Base-by-base conservation (phyloP, 768 basidiomycete species). In the Mycena latifolia region DNA sequence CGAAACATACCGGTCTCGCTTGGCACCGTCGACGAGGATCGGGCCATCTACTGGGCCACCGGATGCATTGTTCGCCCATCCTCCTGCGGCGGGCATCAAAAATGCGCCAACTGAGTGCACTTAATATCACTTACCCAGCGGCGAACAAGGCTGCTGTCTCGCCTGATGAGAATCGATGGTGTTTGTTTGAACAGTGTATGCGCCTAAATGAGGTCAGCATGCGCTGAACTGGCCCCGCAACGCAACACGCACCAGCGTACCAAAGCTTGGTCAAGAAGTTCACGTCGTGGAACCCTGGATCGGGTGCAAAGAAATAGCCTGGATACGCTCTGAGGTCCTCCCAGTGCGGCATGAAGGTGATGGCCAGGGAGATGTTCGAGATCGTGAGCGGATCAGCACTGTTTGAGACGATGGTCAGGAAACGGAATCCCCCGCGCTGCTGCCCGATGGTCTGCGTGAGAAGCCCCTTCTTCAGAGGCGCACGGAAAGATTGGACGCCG, bases 1-100 rank as follows among this genome's bases (percentile, higher is more conserved):
- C 14, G 8, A 35, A 35, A 63, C 77, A 53, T 45, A 81, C 81
- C 85, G 77, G 69, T 86, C 85, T 43, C 85, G 79, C 67, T 86
- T 86, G 2, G 85, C 85, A 5, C 85, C 85, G 63, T 86, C 85
- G 8, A 86, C 84, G 37, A 86, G 77, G 46, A 85, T 84, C n/a
- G 85, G 83, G 0, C 85, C 85, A 9, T 79, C 82, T 0, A 80
- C 77, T 17, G 82, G 79, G 9, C 84, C 84, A 31, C 84, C 77
- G 24, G 81, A 80, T 18, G 84, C 85, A 56, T 84, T 81, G 66
- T 85, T 85, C 25, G 75, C 75, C 84, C 85, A 86, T 63, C 65
- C 69, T 20, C 83, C 84, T 80, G 53, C 25, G 50, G 10, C 2
- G 10, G 29, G 5, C 1, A 33, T 62, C 18, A 55, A 20, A 54